A percentile compares a stretch with the other conserved stretches of the same genome.
Evolutionary conservation across 345 rosid genomes (phyloP).

Genomic region (Moringa oleifera): DNA sequence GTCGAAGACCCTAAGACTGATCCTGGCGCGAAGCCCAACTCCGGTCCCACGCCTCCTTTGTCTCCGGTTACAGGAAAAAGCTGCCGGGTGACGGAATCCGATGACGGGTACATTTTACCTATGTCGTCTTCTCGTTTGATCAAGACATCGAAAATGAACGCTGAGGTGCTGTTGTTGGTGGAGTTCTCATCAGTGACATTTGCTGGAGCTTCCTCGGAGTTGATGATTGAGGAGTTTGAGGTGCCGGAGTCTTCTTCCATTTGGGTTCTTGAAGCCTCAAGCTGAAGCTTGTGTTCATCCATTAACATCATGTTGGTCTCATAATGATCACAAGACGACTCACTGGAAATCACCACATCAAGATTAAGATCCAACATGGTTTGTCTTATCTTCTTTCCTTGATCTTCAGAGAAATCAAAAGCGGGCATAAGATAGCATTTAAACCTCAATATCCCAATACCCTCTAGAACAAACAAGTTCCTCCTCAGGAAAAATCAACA

Average conservation of each 20-base stretch:
- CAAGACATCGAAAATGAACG: conserved; percentile 39
- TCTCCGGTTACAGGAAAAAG: conserved; percentile 43
- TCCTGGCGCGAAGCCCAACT: too few species aligned
- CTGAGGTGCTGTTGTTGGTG: conserved; percentile 20
- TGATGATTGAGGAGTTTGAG: conserved; percentile 43
- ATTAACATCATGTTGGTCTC: conserved; percentile 3
- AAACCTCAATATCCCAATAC: not conserved
- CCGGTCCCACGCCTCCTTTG: conserved; percentile 13
- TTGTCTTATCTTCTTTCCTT: too few species aligned
- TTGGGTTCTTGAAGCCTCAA: not conserved
- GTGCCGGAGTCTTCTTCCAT: conserved; percentile 40
- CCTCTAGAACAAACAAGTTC: not conserved
- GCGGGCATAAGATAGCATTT: not conserved
- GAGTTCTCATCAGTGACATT: conserved; percentile 37
- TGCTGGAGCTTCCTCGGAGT: conserved; percentile 26
- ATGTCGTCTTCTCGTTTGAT: conserved; percentile 21
- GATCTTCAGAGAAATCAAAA: too few species aligned
- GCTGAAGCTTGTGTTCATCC: not conserved
- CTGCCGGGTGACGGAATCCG: conserved; percentile 28
- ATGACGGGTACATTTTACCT: conserved; percentile 9
- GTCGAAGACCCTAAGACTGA: conserved; percentile 18
- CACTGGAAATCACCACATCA: conserved; percentile 30
- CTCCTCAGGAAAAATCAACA: too few species aligned
- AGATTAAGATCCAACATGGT: conserved; percentile 71
- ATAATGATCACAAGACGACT: conserved; percentile 17